phyloP scores from a whole-genome alignment of 345 rosid genomes.

The Passiflora organensis region DNA sequence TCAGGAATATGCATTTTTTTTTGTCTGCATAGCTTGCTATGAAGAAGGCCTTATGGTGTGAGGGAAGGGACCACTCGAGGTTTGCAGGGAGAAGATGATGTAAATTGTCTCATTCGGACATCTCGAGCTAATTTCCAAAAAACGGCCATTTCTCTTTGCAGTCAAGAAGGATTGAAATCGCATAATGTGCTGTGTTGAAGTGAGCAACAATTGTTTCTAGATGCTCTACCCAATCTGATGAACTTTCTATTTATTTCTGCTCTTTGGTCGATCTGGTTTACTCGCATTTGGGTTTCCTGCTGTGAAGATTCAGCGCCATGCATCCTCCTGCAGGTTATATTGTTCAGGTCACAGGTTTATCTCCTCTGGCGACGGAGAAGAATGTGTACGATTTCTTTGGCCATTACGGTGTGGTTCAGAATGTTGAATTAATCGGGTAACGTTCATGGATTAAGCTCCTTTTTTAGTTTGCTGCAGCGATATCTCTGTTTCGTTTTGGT shows the following conservation, averaged over 20 bases:
- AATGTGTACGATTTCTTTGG: conserved; percentile 64
- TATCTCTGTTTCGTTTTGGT: too few species aligned
- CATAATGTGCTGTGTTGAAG: conserved; percentile 12
- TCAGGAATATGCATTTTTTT: too few species aligned
- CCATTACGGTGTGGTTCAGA: conserved; percentile 65
- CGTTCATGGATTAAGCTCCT: background rate
- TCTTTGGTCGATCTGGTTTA: conserved; percentile 9
- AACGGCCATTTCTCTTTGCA: conserved; percentile 7
- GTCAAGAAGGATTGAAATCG: conserved; percentile 1
- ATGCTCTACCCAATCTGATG: conserved; percentile 9
- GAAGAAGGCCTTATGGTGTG: background rate
- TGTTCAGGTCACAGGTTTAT: conserved; percentile 70
- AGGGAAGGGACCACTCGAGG: conserved; percentile 21
- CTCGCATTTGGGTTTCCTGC: background rate
- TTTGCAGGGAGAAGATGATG: conserved; percentile 7
- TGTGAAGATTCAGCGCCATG: conserved; percentile 32
- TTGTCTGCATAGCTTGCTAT: too few species aligned
- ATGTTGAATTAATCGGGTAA: conserved; percentile 69
- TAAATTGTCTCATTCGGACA: conserved; percentile 18
- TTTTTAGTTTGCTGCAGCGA: too few species aligned
- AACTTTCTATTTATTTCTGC: conserved; percentile 5
- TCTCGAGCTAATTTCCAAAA: conserved; percentile 14
- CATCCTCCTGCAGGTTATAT: conserved; percentile 69
- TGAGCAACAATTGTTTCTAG: conserved; percentile 13
- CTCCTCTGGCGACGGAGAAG: conserved; percentile 63